Base-by-base conservation (phyloP, 805 yeast species). In the Teunomyces barrocoloradensis region DNA sequence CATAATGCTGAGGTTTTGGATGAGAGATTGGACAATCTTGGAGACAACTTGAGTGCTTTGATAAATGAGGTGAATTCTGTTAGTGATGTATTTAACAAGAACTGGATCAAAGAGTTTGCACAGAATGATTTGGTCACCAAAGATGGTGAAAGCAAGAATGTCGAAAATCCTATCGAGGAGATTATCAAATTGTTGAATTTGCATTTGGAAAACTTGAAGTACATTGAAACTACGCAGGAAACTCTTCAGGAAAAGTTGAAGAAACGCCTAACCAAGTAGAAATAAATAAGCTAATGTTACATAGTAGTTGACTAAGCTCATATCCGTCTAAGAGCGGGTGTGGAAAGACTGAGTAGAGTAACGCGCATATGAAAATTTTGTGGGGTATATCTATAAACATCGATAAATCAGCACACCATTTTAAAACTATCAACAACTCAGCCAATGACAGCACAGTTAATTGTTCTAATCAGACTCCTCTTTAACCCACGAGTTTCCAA, bases 171-270 rank as follows among this genome's bases (percentile, higher is more conserved):
- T 3, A 65, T 83, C 39, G 82, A 81, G 54, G 90, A 85, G 61
- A 80, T 92, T 52, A 85, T 94, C 27, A 85, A 82, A 63, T 74
- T 94, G 53, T 77, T 94, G 61, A 91, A 92, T 62, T 81, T 89
- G 40, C 98, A 94, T 65, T 73, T 94, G 65, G 94, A 91, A 52
- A 89, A 96, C 52, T 77, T 94, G 68, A 89, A 84, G 62, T 90
- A 91, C 76, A 80, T 94, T 47, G 96, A 94, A 60, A 78, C 77
- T 52, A 80, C 84, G 52, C 89, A 96, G 44, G 76, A 76, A 15
- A 71, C 72, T 20, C 74, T 94, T 56, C 88, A 85, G 61, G 77
- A 79, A 32, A 86, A 88, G 64, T 64, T 94, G 50, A 79, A 76
- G 32, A 61, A 64, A 44, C 51, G 74, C 9, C 34, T 37, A 11